These are phyloP conservation scores for Alternaria atra DNA, from an alignment of 2,329 filamentous ascomycete species.

Conservation along the genomic window DNA sequence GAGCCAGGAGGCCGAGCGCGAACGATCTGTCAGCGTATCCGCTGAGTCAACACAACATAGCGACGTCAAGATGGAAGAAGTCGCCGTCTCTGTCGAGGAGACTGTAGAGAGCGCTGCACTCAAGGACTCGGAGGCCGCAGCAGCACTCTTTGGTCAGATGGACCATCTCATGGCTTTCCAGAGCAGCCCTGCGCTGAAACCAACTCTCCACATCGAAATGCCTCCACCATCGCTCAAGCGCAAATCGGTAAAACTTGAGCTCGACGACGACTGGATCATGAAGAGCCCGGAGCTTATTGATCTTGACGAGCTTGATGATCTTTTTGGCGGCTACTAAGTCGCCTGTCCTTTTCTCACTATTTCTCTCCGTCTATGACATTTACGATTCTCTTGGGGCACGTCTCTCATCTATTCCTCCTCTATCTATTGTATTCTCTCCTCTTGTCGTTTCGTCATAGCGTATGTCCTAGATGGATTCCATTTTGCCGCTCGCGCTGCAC, in stretches of 20 bases:
- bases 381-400: slow-evolving; percentile 43
- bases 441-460: slow-evolving; percentile 27
- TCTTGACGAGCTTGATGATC: slow-evolving; percentile 76
- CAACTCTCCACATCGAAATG: slow-evolving; percentile 48
- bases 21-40: slow-evolving; percentile 52
- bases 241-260: slow-evolving; percentile 44
- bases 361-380: slow-evolving; percentile 32
- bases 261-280: slow-evolving; percentile 50
- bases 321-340: slow-evolving; percentile 19
- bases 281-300: slow-evolving; percentile 87
- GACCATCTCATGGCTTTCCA: slow-evolving; percentile 51
- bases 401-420: slow-evolving; percentile 38
- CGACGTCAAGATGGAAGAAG: slow-evolving; percentile 51
- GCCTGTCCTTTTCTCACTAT: slow-evolving; percentile 12
- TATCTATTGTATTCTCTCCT: slow-evolving; percentile 27
- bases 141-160: slow-evolving; percentile 59
- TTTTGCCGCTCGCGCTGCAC: slow-evolving; percentile 44
- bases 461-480: slow-evolving; percentile 42
- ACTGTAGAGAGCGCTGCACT: slow-evolving; percentile 59
- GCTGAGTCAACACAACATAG: slow-evolving; percentile 43
- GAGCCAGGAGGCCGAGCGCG: slow-evolving; percentile 53
- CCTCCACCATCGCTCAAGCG: slow-evolving; percentile 43
- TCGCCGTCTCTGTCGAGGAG: slow-evolving; percentile 52
- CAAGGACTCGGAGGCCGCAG: slow-evolving; percentile 60
- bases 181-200: slow-evolving; percentile 59